phyloP scores from a whole-genome alignment of 2,329 filamentous ascomycete species.

The Penicillium vulpinum region DNA sequence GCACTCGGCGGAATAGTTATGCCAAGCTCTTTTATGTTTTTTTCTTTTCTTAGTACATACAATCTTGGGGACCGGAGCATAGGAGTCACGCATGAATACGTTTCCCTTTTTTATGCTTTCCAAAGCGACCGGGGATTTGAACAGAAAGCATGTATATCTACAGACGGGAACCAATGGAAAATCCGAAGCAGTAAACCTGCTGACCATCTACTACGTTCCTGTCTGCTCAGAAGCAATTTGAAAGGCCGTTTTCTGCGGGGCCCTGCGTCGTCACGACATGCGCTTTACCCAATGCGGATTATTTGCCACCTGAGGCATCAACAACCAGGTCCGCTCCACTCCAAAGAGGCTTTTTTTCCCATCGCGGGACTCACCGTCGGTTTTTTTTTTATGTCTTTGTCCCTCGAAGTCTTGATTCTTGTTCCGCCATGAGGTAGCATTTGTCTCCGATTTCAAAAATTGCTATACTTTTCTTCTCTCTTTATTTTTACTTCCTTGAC shows the following conservation, averaged over 20 bases:
- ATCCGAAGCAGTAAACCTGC: slow-evolving; percentile 11
- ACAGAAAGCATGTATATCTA: slow-evolving; percentile 5
- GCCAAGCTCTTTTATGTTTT: slow-evolving; percentile 9
- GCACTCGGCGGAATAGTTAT: slow-evolving; percentile 13
- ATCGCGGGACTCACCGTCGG: slow-evolving; percentile 37
- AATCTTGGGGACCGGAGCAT: slow-evolving; percentile 12
- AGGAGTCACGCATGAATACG: slow-evolving; percentile 15
- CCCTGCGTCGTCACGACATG: slow-evolving; percentile 12
- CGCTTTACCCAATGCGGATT: slow-evolving; percentile 27
- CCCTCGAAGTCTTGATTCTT: slow-evolving; percentile 23
- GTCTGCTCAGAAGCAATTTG: not conserved
- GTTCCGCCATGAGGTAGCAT: slow-evolving; percentile 39
- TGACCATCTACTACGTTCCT: slow-evolving; percentile 11
- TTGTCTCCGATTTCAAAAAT: slow-evolving; percentile 19
- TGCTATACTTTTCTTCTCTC: not conserved
- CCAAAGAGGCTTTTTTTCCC: slow-evolving; percentile 39
- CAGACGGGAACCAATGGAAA: not conserved
- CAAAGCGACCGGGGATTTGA: slow-evolving; percentile 2
- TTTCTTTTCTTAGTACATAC: slow-evolving; percentile 12
- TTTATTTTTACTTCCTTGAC: slow-evolving; percentile 4
- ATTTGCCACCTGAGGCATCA: slow-evolving; percentile 29
- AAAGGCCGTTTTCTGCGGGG: slow-evolving; percentile 27
- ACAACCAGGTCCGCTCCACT: slow-evolving; percentile 34
- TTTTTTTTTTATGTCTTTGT: slow-evolving; percentile 24
- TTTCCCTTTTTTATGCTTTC: slow-evolving; percentile 8